Evolutionary conservation across 1,284 basidiomycete genomes (phyloP).

Genomic region (Stereum hirsutum): DNA sequence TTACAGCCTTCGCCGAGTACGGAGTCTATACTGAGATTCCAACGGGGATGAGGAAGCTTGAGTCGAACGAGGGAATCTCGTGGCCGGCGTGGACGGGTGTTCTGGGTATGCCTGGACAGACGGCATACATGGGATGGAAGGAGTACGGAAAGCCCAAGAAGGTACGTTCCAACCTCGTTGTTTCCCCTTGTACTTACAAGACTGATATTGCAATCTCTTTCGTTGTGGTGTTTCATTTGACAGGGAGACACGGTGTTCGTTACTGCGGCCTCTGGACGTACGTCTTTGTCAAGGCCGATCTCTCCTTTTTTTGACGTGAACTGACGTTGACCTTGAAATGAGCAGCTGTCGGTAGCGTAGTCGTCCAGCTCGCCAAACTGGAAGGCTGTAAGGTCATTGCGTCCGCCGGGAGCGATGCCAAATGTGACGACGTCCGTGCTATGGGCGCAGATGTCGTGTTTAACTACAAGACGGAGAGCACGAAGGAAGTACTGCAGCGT

Average conservation of each 20-base stretch:
- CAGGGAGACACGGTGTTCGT: slow-evolving; percentile 49
- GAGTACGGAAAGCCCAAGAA: slow-evolving; percentile 24
- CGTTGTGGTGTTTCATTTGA: too few relatives aligned
- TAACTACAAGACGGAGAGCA: not conserved
- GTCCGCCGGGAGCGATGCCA: not conserved
- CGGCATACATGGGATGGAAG: slow-evolving; percentile 28
- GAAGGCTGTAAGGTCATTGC: slow-evolving; percentile 1
- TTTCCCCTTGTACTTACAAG: too few relatives aligned
- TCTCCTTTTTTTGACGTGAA: too few relatives aligned
- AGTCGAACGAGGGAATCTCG: slow-evolving; percentile 30
- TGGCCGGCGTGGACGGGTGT: slow-evolving; percentile 38
- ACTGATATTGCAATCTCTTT: too few relatives aligned
- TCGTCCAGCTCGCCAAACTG: slow-evolving; percentile 3
- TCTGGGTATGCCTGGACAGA: slow-evolving; percentile 36
- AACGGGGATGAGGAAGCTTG: too few relatives aligned
- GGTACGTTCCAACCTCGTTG: too few relatives aligned
- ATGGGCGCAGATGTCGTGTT: not conserved
- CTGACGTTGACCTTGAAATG: too few relatives aligned
- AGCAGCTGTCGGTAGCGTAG: slow-evolving; percentile 27
- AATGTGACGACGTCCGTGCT: not conserved
- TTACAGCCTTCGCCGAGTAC: too few relatives aligned
- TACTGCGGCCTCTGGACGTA: slow-evolving; percentile 43
- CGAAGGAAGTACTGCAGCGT: not conserved
- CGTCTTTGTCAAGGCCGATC: too few relatives aligned
- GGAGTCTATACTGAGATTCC: too few relatives aligned